Base-by-base conservation (phyloP, 352 stramenopile species). In the Phytophthora hibernalis region DNA sequence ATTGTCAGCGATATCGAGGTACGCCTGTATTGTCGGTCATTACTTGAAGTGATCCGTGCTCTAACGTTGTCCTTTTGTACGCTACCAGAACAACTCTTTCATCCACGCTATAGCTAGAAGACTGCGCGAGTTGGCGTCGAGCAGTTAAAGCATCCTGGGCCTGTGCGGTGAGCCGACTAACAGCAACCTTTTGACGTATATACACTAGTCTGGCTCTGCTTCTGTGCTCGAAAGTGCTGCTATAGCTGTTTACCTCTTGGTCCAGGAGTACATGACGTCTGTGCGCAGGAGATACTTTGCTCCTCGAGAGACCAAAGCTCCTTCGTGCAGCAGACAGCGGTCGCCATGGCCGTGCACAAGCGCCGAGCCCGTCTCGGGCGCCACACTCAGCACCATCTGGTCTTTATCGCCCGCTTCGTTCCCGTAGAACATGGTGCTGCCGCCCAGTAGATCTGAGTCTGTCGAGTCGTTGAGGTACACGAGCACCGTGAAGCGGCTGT, bases 401-500 rank as follows among this genome's bases (percentile, higher is more conserved):
- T 87, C 67, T 31, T 81, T 78, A 1, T 71, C 71, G 15, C 75
- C 70, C 16, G 67, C 65, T 20, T 86, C 77, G 57, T 83, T 80
- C 13, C 55, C 77, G 69, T 95, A 95, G 62, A 95, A 93, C 42
- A 92, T 54, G n/a, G 86, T 93, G 48, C 68, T 68, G 15, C 84
- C 86, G 24, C 84, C 86, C 4, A 71, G 48, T 28, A 95, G 56
- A n/a, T 89, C 83, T 54, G 86, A 95, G 75, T 95, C 86, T 35
- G 22, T 70, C 7, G 74, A 51, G 75, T 95, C 86, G 37, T 93
- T 95, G 10, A 95, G 76, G 65, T 93, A 95, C 40, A 95, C 83
- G 35, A 93, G 81, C 64, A 93, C 79, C 9, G 86, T 95, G 68
- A 92, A 93, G 71, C 81, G 83, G 51, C 86, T 95, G 68, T 88